Evolutionary conservation across 1,284 basidiomycete species (phyloP), one percentile per base, ranked within the genome.

Genomic region (Fomitopsis palustris): DNA sequence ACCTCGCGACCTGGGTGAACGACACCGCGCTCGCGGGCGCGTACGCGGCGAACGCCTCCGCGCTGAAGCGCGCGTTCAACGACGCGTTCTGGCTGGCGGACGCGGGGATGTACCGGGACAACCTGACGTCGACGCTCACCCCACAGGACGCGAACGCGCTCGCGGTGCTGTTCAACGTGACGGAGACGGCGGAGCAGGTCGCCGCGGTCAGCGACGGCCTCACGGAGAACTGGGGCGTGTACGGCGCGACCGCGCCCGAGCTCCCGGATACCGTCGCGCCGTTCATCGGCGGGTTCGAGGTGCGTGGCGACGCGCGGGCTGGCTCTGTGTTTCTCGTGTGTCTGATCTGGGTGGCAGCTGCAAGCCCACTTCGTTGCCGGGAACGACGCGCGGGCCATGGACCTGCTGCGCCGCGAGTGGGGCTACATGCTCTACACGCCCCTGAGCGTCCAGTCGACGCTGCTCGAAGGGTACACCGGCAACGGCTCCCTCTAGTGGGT

Each of bases 391-490:
- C 72, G 77, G 19, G 81, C 79, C 2, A 74, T 83, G 67, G 80
- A 81, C 60, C 72, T 83, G 8, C 63, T 83, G 12, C 74, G 73
- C 19, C 73, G 74, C 31, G 76, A 81, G 65, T 82, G 81, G 81
- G 81, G 81, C 1, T 83, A 81, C 64, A 82, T 82, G 78, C 69
- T 82, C 23, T 78, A 80, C 69, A 81, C 79, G 6, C 78, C 79
- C 61, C 62, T 81, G 55, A 79, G 77, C 58, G 80, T 81, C 3
- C 76, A 81, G 58, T 82, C 81, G 7, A 81, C 79, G 1, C 69
- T 83, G 10, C 72, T 82, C 16, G 81, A 83, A 66, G 81, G 80
- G 0, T 81, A 77, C 65, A 81, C 79, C 3, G 74, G 76, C 2
- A 81, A 83, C 62, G 81, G 81, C 7, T 81, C 80, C 4, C 71